Evolutionary conservation across 2,329 filamentous ascomycete genomes (phyloP), one percentile per base, ranked within the genome.

Genomic region (Fonsecaea monophora): DNA sequence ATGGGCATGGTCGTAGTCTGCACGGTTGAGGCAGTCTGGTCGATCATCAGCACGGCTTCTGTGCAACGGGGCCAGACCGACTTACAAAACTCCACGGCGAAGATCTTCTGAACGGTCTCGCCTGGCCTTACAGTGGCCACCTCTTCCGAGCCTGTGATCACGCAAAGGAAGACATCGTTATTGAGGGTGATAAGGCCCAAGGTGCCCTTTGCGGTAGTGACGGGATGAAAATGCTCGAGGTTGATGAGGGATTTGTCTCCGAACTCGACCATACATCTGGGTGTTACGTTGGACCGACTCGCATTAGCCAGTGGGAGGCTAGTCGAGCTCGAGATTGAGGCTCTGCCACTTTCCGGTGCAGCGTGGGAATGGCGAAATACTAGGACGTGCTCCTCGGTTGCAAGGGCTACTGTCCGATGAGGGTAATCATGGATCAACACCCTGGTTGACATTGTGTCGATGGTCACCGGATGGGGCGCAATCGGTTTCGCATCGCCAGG

Each of bases 221-320:
- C 81, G 12, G 89, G 85, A 53, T 92, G 88, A 79, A 94, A 97
- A 70, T 92, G 90, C 73, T 83, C 85, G 67, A 96, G 82, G 69
- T 95, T 86, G 64, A 88, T 82, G 54, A 86, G 83, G 40, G 87
- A 84, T 45, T 87, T 79, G 9, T 87, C 83, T 12, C 88, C 83
- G 77, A 97, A 97, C 78, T 97, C 92, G 71, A 97, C 93, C 84
- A 96, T 93, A 82, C 93, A 97, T 85, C 78, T 88, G 78, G 73
- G 85, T 8, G 67, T 72, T 34, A 61, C 50, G 40, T 62, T 68
- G 35, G 74, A 72, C 18, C 68, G 64, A 38, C 61, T 67, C 30
- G 65, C 66, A 60, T 69, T 71, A 50, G 66, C 67, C n/a, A 62
- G 64, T 13, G 70, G 64, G 2, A 71, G 62, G 38, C 69, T 78